Base-by-base conservation (phyloP, 1,284 basidiomycete genomes). In the Malassezia dermatis region DNA sequence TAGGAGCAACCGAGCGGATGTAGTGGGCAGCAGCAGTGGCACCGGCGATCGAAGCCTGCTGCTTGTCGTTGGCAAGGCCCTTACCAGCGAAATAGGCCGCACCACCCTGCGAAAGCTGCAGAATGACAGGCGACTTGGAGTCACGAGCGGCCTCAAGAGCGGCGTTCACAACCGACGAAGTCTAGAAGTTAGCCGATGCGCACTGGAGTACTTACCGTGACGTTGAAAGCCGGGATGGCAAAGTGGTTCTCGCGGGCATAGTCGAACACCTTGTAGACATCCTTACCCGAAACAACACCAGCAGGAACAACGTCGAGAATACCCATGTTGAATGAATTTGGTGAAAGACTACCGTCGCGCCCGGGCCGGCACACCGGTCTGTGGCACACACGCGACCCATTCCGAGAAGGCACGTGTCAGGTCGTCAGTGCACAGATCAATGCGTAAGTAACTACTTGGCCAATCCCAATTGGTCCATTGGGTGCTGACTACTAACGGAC, bases 101-200 rank as follows among this genome's bases (percentile, higher is more conserved):
- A 75, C 94, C 94, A 63, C 93, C 93, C 77, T 98, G 90, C 56
- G 94, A 98, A 67, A 93, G 84, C 77, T 98, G 94, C 73, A 96
- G 80, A 78, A 98, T 96, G 79, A 99, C 90, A 62, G 93, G 94
- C 28, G 91, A 82, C 78, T 98, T 96, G 81, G 88, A 84, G 77
- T 88, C 86, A 59, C 71, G 70, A 34, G 71, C 71, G 43, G 70
- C 71, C 63, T 74, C 71, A 23, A 74, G 60, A 48, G 70, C 71
- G 43, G 71, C 63, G 59, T 71, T 72, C 51, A 65, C 71, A 30
- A 62, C 60, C 26, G 65, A 69, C 19, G 67, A 69, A 24, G 65
- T 63, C 62, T 44, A 17, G 19, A 11, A n/a, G 49, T 42, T 44
- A 43, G 34, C 41, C 11, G 37, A 12, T 10, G 12, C 19, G n/a